Evolutionary conservation across 306 rosid species (phyloP).

Genomic region (Prunus mira): DNA sequence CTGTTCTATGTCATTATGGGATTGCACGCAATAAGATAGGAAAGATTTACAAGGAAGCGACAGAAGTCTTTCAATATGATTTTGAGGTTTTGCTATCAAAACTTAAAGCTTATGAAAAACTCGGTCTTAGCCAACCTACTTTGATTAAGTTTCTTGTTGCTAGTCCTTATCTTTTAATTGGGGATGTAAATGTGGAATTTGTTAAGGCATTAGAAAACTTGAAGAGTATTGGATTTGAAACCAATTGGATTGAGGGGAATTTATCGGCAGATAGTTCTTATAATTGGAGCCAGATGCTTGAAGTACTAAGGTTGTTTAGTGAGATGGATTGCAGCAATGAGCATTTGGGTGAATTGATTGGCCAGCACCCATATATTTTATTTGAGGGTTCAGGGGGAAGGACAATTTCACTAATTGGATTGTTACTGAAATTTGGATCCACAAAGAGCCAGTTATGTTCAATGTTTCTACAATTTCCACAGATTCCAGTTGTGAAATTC

Average conservation of each 20-base stretch:
- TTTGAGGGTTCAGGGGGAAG: conserved; percentile 64
- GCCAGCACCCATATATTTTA: conserved; percentile 41
- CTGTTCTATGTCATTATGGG: conserved; percentile 54
- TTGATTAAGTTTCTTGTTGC: conserved; percentile 36
- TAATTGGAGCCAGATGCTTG: conserved; percentile 53
- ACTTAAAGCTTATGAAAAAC: conserved; percentile 51
- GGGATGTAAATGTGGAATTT: conserved; percentile 45
- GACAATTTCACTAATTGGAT: conserved; percentile 50
- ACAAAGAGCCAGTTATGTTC: conserved; percentile 37
- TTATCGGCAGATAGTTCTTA: conserved; percentile 37
- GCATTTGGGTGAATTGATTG: conserved; percentile 34
- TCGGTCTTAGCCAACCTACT: conserved; percentile 34
- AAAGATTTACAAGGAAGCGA: conserved; percentile 46
- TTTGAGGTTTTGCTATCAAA: conserved; percentile 55
- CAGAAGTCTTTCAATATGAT: conserved; percentile 41
- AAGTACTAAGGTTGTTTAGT: conserved; percentile 43
- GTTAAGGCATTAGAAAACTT: conserved; percentile 48
- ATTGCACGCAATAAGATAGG: conserved; percentile 53
- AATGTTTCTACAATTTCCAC: conserved; percentile 57
- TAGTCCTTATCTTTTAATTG: conserved; percentile 59
- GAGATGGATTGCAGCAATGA: conserved; percentile 40
- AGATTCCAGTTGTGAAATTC: conserved; percentile 41
- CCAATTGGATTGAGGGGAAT: conserved; percentile 42
- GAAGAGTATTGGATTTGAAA: conserved; percentile 40
- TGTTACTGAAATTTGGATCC: conserved; percentile 59